Base-by-base conservation (phyloP, 2,329 filamentous ascomycete genomes). In the Cladosporium sp. region DNA sequence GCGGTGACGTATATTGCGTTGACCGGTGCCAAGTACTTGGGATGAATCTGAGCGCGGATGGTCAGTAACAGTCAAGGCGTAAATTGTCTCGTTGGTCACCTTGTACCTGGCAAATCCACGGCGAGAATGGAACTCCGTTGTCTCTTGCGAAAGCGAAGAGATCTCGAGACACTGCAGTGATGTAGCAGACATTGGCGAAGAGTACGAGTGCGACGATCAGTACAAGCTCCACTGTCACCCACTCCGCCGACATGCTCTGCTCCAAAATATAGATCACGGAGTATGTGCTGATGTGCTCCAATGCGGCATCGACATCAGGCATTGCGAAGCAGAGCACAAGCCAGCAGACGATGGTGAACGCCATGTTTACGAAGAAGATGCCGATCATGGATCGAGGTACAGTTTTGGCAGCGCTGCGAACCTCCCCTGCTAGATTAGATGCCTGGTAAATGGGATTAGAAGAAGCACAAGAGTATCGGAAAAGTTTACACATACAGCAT, bases 121-220 rank as follows among this genome's bases (percentile, higher is more conserved):
- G 28, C 23, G 70, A 68, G 64, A 74, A 81, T 0, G 77, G 78
- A 16, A 76, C 58, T 5, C 76, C 78, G 28, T 74, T 69, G 64
- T 80, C 78, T 43, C 77, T 73, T 0, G 78, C 76, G 61, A 79
- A 79, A 16, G 76, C 68, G 58, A 63, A 69, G 3, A 70, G 63
- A 48, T 70, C 68, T 8, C 68, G 66, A 8, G 62, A 67, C 3
- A 70, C 68, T 2, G 66, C 69, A 2, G 69, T 65, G 14, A 70
- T 63, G 58, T 70, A 70, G 54, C 62, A 58, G 25, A 68, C 59
- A 10, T 71, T 83, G 79, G n/a, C 83, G 23, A 64, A 63, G 5
- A 69, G 51, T 28, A 67, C 63, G 11, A 70, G 32, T 18, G 65
- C 60, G 18, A 65, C 60, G 23, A 69, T 70, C 36, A 69, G 32